These are phyloP conservation scores for Halenospora varia DNA, from an alignment of 495 filamentous ascomycete species.

Conservation along the genomic window DNA sequence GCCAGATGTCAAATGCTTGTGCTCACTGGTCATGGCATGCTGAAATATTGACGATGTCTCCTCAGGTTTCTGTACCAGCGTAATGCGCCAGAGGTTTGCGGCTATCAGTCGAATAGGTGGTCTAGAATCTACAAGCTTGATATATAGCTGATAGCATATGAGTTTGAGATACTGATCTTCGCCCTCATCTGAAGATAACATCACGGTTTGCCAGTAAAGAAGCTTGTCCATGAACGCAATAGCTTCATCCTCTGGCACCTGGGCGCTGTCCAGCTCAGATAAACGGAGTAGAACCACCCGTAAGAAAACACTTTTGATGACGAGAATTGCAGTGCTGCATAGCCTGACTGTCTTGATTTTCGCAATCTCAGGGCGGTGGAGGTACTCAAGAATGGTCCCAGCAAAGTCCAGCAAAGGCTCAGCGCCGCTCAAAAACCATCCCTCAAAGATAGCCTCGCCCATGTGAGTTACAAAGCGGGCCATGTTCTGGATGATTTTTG, in stretches of 20 bases:
- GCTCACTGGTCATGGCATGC: conserved; percentile 62
- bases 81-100: conserved; percentile 80
- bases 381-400: conserved; percentile 79
- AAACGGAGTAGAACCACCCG: conserved; percentile 73
- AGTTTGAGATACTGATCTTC: conserved; percentile 76
- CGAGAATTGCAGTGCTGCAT: conserved; percentile 72
- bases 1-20: conserved; percentile 65
- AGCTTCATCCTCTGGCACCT: conserved; percentile 52
- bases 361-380: conserved; percentile 80
- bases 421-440: conserved; percentile 88
- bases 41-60: conserved; percentile 70
- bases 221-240: conserved; percentile 73
- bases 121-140: conserved; percentile 64
- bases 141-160: conserved; percentile 87
- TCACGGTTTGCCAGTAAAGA: conserved; percentile 90
- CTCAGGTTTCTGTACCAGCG: conserved; percentile 89
- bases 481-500: conserved; percentile 81
- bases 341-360: conserved; percentile 80
- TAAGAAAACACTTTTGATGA: conserved; percentile 71
- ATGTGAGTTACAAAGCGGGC: conserved; percentile 74
- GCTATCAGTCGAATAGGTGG: conserved; percentile 67
- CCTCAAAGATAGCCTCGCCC: conserved; percentile 87
- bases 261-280: conserved; percentile 71
- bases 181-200: conserved; percentile 69
- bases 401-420: conserved; percentile 79